Percentiles rank a stretch among this genome's conserved stretches.
Evolutionary conservation across 73 alveolate genomes (phyloP).

Genomic region (Breviolum minutum): DNA sequence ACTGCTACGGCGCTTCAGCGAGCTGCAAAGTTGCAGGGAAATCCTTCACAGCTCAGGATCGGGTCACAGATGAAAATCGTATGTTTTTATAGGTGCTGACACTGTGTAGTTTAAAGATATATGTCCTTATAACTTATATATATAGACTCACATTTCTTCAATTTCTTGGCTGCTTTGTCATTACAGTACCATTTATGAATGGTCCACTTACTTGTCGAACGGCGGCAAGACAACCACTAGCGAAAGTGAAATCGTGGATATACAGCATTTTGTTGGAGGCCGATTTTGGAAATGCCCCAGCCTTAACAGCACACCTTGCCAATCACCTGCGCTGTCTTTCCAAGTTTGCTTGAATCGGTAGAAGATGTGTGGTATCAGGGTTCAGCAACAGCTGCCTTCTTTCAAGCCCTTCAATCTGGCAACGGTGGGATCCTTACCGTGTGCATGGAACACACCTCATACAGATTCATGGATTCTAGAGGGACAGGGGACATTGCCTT

Average conservation of each 20-base stretch:
- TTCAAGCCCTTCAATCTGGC: constrained; percentile 71
- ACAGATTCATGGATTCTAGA: background rate
- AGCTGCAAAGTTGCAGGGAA: constrained; percentile 65
- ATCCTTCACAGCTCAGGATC: constrained; percentile 8
- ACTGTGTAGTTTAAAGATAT: too few species aligned
- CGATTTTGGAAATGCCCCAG: background rate
- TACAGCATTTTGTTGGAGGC: background rate
- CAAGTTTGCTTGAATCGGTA: too few species aligned
- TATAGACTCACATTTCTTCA: background rate
- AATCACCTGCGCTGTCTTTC: background rate
- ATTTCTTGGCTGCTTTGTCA: background rate
- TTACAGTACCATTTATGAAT: background rate
- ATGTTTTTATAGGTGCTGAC: too few species aligned
- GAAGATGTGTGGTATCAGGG: background rate
- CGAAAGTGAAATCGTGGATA: background rate
- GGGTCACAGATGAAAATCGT: background rate
- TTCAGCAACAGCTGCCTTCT: constrained; percentile 49
- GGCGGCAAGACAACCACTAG: too few species aligned
- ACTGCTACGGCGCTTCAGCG: constrained; percentile 70
- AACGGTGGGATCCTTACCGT: background rate
- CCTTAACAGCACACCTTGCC: background rate
- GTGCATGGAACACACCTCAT: too few species aligned
- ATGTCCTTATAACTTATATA: background rate
- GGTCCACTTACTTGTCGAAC: too few species aligned
- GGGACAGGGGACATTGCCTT: background rate